Evolutionary conservation across 1,284 basidiomycete genomes (phyloP), one percentile per base, ranked within the genome.

Genomic region (Ceratobasidium sp.): DNA sequence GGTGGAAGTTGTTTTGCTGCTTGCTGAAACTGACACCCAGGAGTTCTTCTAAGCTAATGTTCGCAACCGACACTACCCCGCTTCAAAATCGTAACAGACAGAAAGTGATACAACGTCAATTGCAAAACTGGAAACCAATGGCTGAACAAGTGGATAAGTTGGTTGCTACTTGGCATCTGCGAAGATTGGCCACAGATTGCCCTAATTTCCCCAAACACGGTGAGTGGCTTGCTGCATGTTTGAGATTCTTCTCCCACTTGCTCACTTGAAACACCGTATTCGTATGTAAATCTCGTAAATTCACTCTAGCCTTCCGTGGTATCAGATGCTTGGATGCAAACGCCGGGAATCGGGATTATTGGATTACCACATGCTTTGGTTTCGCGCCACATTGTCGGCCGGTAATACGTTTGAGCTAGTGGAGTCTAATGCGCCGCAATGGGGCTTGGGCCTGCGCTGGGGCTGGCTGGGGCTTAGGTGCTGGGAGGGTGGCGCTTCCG

Each of bases 171-270:
- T 8, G 41, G 44, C n/a, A 33, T 67, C 5, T 27, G 23, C 7
- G 41, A 67, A 33, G 18, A 7, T 33, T 67, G 65, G 65, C 4
- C 44, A n/a, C 65, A 67, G n/a, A 27, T n/a, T 30, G 65, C 27
- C 2, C 27, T 67, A 8, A 67, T n/a, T n/a, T n/a, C n/a, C n/a
- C n/a, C n/a, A n/a, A n/a, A n/a, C n/a, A n/a, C n/a, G n/a, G n/a
- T n/a, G n/a, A n/a, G n/a, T n/a, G n/a, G n/a, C n/a, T n/a, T n/a
- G n/a, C n/a, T n/a, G n/a, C n/a, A n/a, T n/a, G n/a, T n/a, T n/a
- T n/a, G n/a, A n/a, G n/a, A n/a, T n/a, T n/a, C n/a, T n/a, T n/a
- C n/a, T n/a, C n/a, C n/a, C n/a, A n/a, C n/a, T n/a, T n/a, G n/a
- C n/a, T n/a, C n/a, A n/a, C n/a, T n/a, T n/a, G n/a, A n/a, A n/a